Percentiles rank a stretch among this genome's conserved stretches.
phyloP scores from a whole-genome alignment of 176 grass and related monocot genomes.

The Aegilops speltoides region DNA sequence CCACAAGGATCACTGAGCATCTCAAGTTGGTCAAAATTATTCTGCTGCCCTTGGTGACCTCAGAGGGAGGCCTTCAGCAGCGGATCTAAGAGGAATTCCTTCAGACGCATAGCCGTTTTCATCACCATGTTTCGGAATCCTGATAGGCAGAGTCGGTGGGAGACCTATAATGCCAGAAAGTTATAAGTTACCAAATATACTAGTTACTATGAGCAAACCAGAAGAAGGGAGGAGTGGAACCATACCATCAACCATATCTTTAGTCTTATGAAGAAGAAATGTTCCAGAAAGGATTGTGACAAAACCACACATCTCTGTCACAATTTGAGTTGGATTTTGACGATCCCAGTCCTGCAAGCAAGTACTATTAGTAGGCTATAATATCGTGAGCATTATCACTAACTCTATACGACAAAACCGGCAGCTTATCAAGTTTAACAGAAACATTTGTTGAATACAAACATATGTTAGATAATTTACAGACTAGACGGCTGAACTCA shows the following conservation, averaged over 20 bases:
- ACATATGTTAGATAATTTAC: neutral
- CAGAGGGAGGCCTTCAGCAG: slow-evolving; percentile 67
- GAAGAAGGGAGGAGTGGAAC: neutral
- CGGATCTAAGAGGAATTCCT: slow-evolving; percentile 85
- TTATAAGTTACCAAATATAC: neutral
- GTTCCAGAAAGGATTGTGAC: slow-evolving; percentile 94
- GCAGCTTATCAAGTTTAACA: neutral
- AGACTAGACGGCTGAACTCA: neutral
- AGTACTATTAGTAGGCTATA: slow-evolving; percentile 12
- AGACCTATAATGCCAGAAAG: slow-evolving; percentile 44
- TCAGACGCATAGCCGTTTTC: slow-evolving; percentile 63
- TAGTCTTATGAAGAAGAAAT: slow-evolving; percentile 98
- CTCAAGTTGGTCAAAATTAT: slow-evolving; percentile 44
- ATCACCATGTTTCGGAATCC: slow-evolving; percentile 57
- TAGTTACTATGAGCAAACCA: neutral
- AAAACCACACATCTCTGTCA: slow-evolving; percentile 94
- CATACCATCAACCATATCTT: slow-evolving; percentile 94
- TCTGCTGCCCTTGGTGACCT: slow-evolving; percentile 67
- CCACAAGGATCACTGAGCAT: neutral
- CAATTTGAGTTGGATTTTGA: slow-evolving; percentile 97
- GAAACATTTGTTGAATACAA: neutral
- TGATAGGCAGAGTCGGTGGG: slow-evolving; percentile 43
- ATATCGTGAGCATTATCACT: neutral
- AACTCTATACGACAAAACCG: neutral
- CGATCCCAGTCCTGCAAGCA: slow-evolving; percentile 87